A percentile compares a stretch with the other conserved stretches of the same genome.
phyloP scores from a whole-genome alignment of 2,329 filamentous ascomycete species.

The Coniochaeta pulveracea region DNA sequence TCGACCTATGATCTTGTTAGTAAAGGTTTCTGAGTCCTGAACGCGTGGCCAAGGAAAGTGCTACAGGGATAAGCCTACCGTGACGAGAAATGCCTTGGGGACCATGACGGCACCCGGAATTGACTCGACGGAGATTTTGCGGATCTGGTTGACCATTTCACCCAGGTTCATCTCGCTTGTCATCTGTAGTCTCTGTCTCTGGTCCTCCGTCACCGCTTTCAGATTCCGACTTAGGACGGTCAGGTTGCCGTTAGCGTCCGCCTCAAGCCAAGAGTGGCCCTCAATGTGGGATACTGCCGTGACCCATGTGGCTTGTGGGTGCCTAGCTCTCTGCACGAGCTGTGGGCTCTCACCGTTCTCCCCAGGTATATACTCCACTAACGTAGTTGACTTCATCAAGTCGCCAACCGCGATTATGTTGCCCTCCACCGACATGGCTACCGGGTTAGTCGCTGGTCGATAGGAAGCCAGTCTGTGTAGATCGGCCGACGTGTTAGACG shows the following conservation, averaged over 20 bases:
- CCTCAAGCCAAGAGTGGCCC: slow-evolving; percentile 65
- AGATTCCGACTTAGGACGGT: slow-evolving; percentile 66
- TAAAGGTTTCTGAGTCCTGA: slow-evolving; percentile 7
- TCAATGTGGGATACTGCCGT: slow-evolving; percentile 67
- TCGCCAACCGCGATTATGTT: slow-evolving; percentile 77
- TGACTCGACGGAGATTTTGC: slow-evolving; percentile 57
- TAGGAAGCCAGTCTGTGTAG: slow-evolving; percentile 66
- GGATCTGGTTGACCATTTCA: slow-evolving; percentile 87
- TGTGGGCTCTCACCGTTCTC: slow-evolving; percentile 44
- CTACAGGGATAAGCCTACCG: slow-evolving; percentile 56
- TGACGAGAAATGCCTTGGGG: slow-evolving; percentile 79
- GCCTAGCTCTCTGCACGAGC: slow-evolving; percentile 64
- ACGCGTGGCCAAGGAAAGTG: too few species aligned
- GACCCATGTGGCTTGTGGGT: slow-evolving; percentile 72
- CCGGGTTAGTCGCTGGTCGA: slow-evolving; percentile 71
- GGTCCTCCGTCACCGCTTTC: slow-evolving; percentile 62
- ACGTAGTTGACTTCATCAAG: slow-evolving; percentile 81
- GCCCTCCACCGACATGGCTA: slow-evolving; percentile 65
- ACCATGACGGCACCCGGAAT: slow-evolving; percentile 56
- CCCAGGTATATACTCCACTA: slow-evolving; percentile 60
- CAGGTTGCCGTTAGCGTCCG: slow-evolving; percentile 81
- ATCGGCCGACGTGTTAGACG: slow-evolving; percentile 39
- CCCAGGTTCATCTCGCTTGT: slow-evolving; percentile 77
- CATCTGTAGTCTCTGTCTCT: slow-evolving; percentile 58
- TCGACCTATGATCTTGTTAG: slow-evolving; percentile 53